Base-by-base conservation (phyloP, 208 protist genomes). In the Histomonas meleagridis region DNA sequence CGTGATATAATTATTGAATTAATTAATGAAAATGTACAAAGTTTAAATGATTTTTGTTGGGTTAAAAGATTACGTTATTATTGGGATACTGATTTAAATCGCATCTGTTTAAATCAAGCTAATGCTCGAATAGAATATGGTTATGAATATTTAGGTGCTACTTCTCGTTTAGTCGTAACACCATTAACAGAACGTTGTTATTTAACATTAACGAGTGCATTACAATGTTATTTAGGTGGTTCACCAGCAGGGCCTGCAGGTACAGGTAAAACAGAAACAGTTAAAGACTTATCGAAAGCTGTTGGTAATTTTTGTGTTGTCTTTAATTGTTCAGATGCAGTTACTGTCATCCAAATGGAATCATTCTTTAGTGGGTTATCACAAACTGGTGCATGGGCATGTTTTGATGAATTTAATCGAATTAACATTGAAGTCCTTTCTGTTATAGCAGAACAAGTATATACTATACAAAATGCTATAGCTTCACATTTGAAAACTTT, bases 351-450 rank as follows among this genome's bases (percentile, higher is more conserved):
- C 35, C 91, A 93, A 96, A 98, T 98, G 97, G 97, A 97, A 92
- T 97, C 98, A 94, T 97, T 98, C 93, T 99, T 98, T 93, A 96
- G 95, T 10, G 97, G 97, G 57, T 95, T 98, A 49, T 97, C 97
- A 65, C 97, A 98, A 93, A 96, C 96, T 40, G 98, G 98, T 49
- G 97, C 97, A 55, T 99, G 97, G 97, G 96, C 96, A n/a, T 99
- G 98, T 93, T 96, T 98, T 79, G 97, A 99, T 94, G 97, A 99
- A 95, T 99, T 99, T 95, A 99, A 99, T 93, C 96, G 97, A 92
- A 99, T 99, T 93, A 97, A 99, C 94, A 97, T 98, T 93, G 97
- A 99, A 94, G 97, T 98, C 92, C 95, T 99, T 26, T 98, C 97
- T 86, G 97, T 99, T 51, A 97, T 99, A 95, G 97, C 97, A 26